Percentiles rank a stretch among this genome's conserved stretches.
phyloP scores from a whole-genome alignment of 768 basidiomycete species.

The Phanerochaete carnosa region DNA sequence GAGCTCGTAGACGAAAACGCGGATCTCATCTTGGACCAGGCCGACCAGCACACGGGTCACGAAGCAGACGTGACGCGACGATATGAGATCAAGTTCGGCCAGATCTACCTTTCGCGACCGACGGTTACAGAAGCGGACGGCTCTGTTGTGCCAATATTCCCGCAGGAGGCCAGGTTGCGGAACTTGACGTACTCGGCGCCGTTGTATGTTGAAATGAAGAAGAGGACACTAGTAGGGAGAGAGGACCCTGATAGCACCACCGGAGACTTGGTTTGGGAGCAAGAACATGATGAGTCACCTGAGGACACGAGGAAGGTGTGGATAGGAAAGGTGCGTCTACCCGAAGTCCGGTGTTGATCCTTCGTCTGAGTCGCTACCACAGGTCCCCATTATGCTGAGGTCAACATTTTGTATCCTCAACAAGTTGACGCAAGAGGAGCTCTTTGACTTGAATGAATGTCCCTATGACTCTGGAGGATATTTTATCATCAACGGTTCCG shows the following conservation, averaged over 20 bases:
- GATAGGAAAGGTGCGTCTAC: conserved; percentile 79
- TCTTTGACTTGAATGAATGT: conserved; percentile 94
- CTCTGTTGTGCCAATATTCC: conserved; percentile 89
- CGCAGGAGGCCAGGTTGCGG: conserved; percentile 92
- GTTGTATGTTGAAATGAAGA: conserved; percentile 93
- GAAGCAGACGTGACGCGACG: conserved; percentile 78
- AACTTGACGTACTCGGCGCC: conserved; percentile 97
- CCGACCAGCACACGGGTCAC: conserved; percentile 92
- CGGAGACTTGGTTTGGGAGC: conserved; percentile 77
- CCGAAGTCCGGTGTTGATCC: background rate
- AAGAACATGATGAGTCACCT: conserved; percentile 59
- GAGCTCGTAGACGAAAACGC: conserved; percentile 96
- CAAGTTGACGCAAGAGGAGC: conserved; percentile 70
- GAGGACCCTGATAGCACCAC: conserved; percentile 79
- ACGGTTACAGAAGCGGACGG: conserved; percentile 96
- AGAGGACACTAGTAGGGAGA: conserved; percentile 73
- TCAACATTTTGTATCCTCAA: conserved; percentile 93
- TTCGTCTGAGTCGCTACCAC: background rate
- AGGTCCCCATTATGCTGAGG: conserved; percentile 95
- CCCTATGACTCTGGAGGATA: conserved; percentile 99
- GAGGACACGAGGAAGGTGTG: conserved; percentile 82
- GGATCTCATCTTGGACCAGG: conserved; percentile 95
- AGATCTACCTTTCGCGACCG: conserved; percentile 94
- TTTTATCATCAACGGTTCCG: conserved; percentile 99
- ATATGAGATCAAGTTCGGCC: conserved; percentile 96